Percentiles rank a stretch among this genome's conserved stretches.
These are phyloP conservation scores for Starmerella floricola DNA, from an alignment of 805 yeast genomes.

Conservation along the genomic window DNA sequence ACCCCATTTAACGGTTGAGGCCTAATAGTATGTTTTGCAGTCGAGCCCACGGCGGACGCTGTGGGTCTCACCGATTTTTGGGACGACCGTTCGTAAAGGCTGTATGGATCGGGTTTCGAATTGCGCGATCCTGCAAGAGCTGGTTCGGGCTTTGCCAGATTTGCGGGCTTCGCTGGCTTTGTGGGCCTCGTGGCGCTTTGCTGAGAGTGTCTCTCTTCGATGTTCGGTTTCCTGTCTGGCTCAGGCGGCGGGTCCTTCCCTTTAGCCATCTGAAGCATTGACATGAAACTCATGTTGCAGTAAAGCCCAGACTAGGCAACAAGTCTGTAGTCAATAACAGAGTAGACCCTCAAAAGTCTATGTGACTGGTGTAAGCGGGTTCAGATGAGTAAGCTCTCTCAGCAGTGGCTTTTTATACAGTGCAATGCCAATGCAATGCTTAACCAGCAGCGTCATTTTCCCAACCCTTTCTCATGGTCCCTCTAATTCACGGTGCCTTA, in stretches of 20 bases:
- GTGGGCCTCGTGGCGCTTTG: background rate
- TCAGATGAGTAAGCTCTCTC: too few species aligned
- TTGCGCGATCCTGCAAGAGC: background rate
- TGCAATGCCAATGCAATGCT: too few species aligned
- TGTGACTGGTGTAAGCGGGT: too few species aligned
- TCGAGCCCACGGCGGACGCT: too few species aligned
- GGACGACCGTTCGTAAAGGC: too few species aligned
- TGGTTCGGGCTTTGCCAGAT: slow-evolving; percentile 1
- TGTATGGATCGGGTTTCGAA: background rate
- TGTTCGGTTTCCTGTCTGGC: background rate
- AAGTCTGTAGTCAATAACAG: too few species aligned
- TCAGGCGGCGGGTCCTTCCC: slow-evolving; percentile 12
- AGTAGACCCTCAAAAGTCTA: too few species aligned
- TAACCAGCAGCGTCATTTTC: background rate
- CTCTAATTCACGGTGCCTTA: background rate
- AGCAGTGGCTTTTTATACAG: too few species aligned
- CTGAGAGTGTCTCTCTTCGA: too few species aligned
- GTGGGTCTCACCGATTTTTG: too few species aligned
- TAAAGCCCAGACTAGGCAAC: background rate
- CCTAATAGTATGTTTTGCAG: too few species aligned
- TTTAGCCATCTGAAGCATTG: slow-evolving; percentile 22
- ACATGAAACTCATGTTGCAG: slow-evolving; percentile 16
- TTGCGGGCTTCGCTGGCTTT: background rate
- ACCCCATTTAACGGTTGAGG: too few species aligned
- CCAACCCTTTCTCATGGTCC: background rate